Evolutionary conservation across 106 monocot genomes (phyloP).

Genomic region (Platanthera zijinensis): DNA sequence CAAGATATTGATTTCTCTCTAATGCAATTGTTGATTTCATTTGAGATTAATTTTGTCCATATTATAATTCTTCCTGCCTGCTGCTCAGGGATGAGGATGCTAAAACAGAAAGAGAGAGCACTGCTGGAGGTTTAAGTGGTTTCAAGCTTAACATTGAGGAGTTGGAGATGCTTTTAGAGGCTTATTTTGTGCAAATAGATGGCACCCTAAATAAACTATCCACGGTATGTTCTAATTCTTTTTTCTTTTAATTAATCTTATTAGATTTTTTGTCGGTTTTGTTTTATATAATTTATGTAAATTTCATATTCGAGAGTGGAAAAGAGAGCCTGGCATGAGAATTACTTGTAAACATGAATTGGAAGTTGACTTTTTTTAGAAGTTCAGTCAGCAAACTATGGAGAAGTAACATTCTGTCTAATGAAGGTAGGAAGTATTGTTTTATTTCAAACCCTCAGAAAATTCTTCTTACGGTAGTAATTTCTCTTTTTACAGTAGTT

Average conservation of each 20-base stretch:
- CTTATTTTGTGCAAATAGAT: conserved; percentile 66
- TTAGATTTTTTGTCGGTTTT: neutral
- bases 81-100: conserved; percentile 29
- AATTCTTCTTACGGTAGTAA: too few species aligned
- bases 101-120: conserved; percentile 28
- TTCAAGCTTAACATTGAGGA: conserved; percentile 51
- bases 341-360: too few species aligned
- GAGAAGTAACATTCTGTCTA: too few species aligned
- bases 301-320: too few species aligned
- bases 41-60: neutral
- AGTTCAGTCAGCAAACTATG: too few species aligned
- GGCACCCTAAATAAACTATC: conserved; percentile 52
- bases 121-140: conserved; percentile 16
- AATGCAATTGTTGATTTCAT: neutral
- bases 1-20: neutral
- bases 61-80: neutral
- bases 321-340: too few species aligned
- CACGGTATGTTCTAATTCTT: conserved; percentile 21
- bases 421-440: too few species aligned
- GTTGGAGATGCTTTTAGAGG: conserved; percentile 60
- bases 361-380: too few species aligned
- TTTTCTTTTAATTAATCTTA: neutral
- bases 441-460: too few species aligned
- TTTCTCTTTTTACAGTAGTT: too few species aligned
- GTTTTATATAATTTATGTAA: neutral